Evolutionary conservation across 2,329 filamentous ascomycete species (phyloP).

Genomic region (Aspergillus sp.): DNA sequence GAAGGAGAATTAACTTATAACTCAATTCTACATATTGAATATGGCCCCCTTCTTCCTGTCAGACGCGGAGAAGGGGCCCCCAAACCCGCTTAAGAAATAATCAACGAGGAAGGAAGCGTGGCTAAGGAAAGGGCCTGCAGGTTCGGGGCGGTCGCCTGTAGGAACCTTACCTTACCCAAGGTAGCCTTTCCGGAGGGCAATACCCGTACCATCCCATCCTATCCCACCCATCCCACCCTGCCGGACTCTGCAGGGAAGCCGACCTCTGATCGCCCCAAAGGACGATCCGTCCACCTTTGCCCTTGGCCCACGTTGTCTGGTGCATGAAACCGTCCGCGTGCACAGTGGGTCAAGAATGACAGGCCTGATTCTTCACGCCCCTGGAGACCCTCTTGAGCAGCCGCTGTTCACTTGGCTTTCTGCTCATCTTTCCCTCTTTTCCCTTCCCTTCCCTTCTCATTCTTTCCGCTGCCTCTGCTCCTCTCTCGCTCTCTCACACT

Average conservation of each 20-base stretch:
- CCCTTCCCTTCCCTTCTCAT: slow-evolving; percentile 4
- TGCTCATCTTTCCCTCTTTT: slow-evolving; percentile 6
- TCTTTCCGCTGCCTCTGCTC: slow-evolving; percentile 6
- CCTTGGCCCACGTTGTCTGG: slow-evolving; percentile 43
- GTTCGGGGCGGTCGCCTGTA: no score
- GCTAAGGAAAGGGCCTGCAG: not conserved
- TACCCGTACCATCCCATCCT: not conserved
- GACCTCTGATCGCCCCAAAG: slow-evolving; percentile 28
- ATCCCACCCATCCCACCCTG: slow-evolving; percentile 13
- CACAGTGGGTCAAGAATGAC: slow-evolving; percentile 42
- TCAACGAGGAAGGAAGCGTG: not conserved
- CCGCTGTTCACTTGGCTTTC: slow-evolving; percentile 10
- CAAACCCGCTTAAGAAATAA: no score
- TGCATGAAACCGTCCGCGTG: slow-evolving; percentile 44
- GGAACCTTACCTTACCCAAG: not conserved
- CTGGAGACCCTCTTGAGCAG: slow-evolving; percentile 15
- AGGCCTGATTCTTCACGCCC: slow-evolving; percentile 38
- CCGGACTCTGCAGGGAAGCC: slow-evolving; percentile 23
- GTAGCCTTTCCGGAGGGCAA: not conserved
- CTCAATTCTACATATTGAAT: not conserved
- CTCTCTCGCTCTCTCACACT: not conserved
- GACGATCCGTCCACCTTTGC: slow-evolving; percentile 28
- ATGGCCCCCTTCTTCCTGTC: not conserved
- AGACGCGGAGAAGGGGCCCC: not conserved
- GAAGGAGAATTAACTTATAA: not conserved